Evolutionary conservation across 2,329 filamentous ascomycete genomes (phyloP), one percentile per base, ranked within the genome.

Genomic region (Calonectria fujianensis): DNA sequence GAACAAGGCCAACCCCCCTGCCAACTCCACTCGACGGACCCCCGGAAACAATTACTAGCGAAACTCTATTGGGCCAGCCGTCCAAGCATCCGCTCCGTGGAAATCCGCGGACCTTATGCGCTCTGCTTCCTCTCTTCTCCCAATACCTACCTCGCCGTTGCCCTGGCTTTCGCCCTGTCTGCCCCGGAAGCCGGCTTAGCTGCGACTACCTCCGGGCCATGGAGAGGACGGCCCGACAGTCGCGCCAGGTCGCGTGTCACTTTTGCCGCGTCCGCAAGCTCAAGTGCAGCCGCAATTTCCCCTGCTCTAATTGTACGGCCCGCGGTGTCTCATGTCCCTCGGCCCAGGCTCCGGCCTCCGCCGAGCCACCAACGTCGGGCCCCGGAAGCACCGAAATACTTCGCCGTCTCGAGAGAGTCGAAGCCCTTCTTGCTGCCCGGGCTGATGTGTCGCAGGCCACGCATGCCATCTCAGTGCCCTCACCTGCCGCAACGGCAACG

Each of bases 261-360:
- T 79, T 84, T 65, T 85, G 83, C 74, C 80, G 83, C 66, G 79
- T 81, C 65, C 83, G 83, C 69, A 85, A 85, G 77, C 75, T 85
- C 45, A 82, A 83, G 41, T 85, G 84, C 77, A 85, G 82, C 69
- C 81, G 84, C 52, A 79, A 82, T 54, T 84, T 85, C 61, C 84
- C 84, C 3, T 85, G 84, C 74, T 80, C 80, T 65, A 85, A 85
- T 77, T 85, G 84, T 74, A 83, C 82, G 51, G 81, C 80, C 70
- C 83, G 84, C 71, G 83, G 83, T 73, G 78, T 85, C 29, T 74
- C 77, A 18, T 85, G 84, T 74, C 81, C 57, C 10, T 39, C 35
- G 72, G 37, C 76, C 74, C 32, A 73, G 70, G 50, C 72, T 74
- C 27, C 75, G 66, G 41, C 59, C 72, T 45, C 61, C n/a, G 74